Evolutionary conservation across 2,329 filamentous ascomycete species (phyloP).

Genomic region (Cordyceps militaris): DNA sequence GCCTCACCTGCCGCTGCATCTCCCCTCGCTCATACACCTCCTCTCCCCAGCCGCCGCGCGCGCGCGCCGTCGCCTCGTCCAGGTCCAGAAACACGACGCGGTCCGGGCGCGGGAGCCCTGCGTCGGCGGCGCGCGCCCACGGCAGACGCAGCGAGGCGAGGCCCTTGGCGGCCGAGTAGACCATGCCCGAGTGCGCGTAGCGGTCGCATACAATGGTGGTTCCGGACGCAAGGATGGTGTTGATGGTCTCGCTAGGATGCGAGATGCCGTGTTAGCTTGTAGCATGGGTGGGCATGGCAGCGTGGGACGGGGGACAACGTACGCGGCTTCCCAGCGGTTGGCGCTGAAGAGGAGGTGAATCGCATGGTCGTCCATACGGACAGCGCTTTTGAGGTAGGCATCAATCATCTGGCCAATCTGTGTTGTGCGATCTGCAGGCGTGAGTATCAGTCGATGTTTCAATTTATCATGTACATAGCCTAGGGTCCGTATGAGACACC

Average conservation of each 20-base stretch:
- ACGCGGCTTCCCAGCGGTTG: conserved; percentile 76
- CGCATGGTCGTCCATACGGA: conserved; percentile 75
- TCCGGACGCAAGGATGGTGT: conserved; percentile 52
- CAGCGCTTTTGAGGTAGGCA: conserved; percentile 64
- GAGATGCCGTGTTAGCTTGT: neutral
- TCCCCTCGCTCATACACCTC: conserved; percentile 83
- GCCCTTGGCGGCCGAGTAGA: conserved; percentile 85
- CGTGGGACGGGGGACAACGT: conserved; percentile 22
- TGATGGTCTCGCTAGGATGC: conserved; percentile 41
- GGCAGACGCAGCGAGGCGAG: conserved; percentile 60
- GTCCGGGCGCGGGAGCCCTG: conserved; percentile 82
- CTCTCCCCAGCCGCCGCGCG: conserved; percentile 77
- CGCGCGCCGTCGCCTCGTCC: conserved; percentile 61
- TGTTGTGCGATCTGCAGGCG: conserved; percentile 62
- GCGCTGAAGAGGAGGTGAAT: conserved; percentile 88
- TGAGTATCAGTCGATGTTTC: neutral
- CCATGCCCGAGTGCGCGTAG: conserved; percentile 91
- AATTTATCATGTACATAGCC: neutral
- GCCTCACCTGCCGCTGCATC: conserved; percentile 74
- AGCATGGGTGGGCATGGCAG: neutral
- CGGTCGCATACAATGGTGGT: conserved; percentile 79
- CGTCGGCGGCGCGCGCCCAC: conserved; percentile 81
- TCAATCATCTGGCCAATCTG: conserved; percentile 85
- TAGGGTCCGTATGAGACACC: neutral
- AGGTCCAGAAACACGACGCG: conserved; percentile 82